Conservation (phyloP, 2,329 filamentous ascomycete genomes). For the Aplosporella prunicola region DNA sequence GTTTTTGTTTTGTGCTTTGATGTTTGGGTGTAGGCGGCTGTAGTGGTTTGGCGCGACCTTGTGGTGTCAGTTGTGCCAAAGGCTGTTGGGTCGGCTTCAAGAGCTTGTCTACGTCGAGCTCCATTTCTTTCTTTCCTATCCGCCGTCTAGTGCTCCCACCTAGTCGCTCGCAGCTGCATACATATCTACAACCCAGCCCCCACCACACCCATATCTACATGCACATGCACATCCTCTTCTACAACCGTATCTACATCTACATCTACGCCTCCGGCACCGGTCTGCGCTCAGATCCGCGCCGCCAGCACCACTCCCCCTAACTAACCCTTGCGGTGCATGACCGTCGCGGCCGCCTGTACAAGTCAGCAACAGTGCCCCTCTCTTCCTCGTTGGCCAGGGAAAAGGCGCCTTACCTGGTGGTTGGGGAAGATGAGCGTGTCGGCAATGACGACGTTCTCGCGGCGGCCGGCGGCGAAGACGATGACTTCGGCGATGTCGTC, state of each 20-base stretch:
- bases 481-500: conserved; percentile 87
- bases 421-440: conserved; percentile 82
- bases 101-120: no score
- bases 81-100: no score
- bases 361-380: conserved; percentile 11
- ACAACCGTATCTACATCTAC: not conserved
- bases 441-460: conserved; percentile 84
- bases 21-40: no score
- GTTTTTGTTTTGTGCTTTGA: no score
- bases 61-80: no score
- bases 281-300: conserved; percentile 21
- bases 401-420: conserved; percentile 59
- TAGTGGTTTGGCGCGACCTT: no score
- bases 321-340: conserved; percentile 38
- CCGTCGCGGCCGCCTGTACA: conserved; percentile 33
- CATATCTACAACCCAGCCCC: no score
- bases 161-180: no score
- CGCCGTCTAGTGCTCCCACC: no score
- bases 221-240: no score
- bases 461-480: conserved; percentile 73
- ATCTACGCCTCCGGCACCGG: conserved; percentile 5
- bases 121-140: no score
- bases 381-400: conserved; percentile 7
- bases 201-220: no score
- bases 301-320: conserved; percentile 20